Conservation (phyloP, 1,284 basidiomycete species). For the Cutaneotrichosporon mucoides region DNA sequence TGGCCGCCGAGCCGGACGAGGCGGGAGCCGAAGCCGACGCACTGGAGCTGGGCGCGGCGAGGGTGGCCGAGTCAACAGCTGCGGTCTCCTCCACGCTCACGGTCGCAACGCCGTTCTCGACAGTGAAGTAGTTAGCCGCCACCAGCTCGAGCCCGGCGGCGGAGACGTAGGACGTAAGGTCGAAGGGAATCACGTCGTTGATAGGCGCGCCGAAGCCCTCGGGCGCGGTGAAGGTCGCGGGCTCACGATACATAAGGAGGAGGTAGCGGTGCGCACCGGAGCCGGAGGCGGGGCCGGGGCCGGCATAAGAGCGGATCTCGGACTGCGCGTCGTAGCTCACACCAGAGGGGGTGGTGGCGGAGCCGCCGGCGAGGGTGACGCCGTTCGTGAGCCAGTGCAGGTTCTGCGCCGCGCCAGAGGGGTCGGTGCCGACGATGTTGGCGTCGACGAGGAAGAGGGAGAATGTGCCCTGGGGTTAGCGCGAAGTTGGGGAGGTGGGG, state of each 20-base stretch:
- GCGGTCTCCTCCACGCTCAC: constrained; percentile 24
- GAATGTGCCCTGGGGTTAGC: constrained; percentile 51
- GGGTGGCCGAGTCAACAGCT: constrained; percentile 6
- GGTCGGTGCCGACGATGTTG: constrained; percentile 57
- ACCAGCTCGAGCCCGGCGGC: constrained; percentile 42
- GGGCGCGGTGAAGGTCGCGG: constrained; percentile 59
- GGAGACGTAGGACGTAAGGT: constrained; percentile 49
- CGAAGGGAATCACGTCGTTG: constrained; percentile 58
- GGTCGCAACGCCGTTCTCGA: constrained; percentile 63
- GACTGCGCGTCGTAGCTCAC: constrained; percentile 8
- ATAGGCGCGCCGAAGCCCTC: constrained; percentile 57
- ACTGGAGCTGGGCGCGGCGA: constrained; percentile 32
- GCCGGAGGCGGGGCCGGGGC: constrained; percentile 64
- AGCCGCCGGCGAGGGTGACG: constrained; percentile 49
- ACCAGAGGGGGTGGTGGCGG: background rate
- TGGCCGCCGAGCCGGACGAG: constrained; percentile 11
- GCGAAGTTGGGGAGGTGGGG: background rate
- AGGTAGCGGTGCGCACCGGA: constrained; percentile 64
- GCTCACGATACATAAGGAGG: constrained; percentile 11
- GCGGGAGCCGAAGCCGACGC: constrained; percentile 27
- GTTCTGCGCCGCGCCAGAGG: constrained; percentile 52
- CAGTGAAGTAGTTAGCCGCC: constrained; percentile 66
- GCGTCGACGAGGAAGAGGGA: constrained; percentile 62
- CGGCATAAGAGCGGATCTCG: constrained; percentile 61
- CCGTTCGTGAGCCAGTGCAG: constrained; percentile 75